Evolutionary conservation across 164 flowering plant species (phyloP), one percentile per base, ranked within the genome.

Genomic region (Stephania japonica): DNA sequence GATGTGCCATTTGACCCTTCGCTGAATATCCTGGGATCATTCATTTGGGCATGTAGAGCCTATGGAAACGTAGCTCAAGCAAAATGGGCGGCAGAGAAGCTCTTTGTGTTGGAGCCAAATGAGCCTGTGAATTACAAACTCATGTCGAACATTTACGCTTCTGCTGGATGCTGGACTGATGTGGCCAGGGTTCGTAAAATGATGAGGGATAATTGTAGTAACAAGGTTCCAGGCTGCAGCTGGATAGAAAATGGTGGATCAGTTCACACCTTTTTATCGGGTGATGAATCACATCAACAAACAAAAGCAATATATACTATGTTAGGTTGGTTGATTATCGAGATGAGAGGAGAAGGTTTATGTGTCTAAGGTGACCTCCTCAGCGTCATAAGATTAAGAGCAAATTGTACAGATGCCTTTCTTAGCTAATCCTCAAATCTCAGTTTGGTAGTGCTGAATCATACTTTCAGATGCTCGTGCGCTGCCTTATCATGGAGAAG

Each of bases 171-270:
- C 47, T 92, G 94, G 94, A 13, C 13, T 47, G 85, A 85, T 65
- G 91, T 84, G 49, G 86, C 86, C 19, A 82, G 72, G 68, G 65
- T 85, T 2, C 83, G 88, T 14, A 81, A 85, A 73, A 63, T 72
- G 80, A 85, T 85, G 85, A 81, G 80, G 74, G 77, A 78, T 18
- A 72, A 21, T 43, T 82, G 87, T 70, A 71, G 65, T 41, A 10
- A 71, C 14, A 87, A 87, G 78, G 73, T 81, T 44, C 86, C 90
- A 0, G 92, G 92, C 49, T 86, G 84, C 75, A 90, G 96, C 80
- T 87, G 93, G 92, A 59, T 77, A 50, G 87, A 87, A 71, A 75
- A 81, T 72, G 78, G 78, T 59, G 83, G 87, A 65, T 64, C 77
- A 50, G 70, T 82, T 78, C 83, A 80, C 50, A 59, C 78, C 19